These are phyloP conservation scores for Wickerhamiella azymoides DNA, from an alignment of 805 yeast species.

Conservation along the genomic window DNA sequence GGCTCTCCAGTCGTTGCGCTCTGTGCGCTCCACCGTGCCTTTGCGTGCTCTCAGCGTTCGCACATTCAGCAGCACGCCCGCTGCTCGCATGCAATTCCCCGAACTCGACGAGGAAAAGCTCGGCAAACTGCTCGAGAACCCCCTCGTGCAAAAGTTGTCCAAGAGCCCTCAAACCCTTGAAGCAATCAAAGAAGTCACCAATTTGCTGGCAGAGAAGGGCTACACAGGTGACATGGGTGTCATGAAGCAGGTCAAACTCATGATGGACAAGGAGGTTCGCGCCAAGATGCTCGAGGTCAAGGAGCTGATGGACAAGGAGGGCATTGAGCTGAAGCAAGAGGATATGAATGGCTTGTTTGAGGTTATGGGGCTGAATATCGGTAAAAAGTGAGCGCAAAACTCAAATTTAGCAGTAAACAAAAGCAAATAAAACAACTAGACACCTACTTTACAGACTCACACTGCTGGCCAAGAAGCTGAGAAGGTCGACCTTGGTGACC, in stretches of 20 bases:
- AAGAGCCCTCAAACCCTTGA: conserved; percentile 17
- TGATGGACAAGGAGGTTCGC: conserved; percentile 21
- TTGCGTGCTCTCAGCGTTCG: too few relatives aligned
- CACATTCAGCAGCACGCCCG: background rate
- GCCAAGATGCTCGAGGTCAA: conserved; percentile 17
- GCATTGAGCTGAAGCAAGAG: conserved; percentile 15
- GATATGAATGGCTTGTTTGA: conserved; percentile 14
- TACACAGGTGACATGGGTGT: conserved; percentile 14
- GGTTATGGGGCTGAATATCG: conserved; percentile 9
- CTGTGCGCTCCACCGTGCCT: background rate
- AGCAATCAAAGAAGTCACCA: conserved; percentile 14
- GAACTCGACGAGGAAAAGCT: conserved; percentile 12
- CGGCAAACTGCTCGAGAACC: conserved; percentile 11
- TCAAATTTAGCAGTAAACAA: too few relatives aligned
- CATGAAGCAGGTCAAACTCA: conserved; percentile 19
- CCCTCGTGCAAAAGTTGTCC: conserved; percentile 14
- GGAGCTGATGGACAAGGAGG: conserved; percentile 14
- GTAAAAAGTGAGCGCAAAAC: too few relatives aligned
- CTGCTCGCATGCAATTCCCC: conserved; percentile 6
- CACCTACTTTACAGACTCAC: too few relatives aligned
- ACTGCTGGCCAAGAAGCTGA: conserved; percentile 31
- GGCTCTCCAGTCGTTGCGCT: background rate
- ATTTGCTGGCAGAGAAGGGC: conserved; percentile 18
- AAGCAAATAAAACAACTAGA: background rate
- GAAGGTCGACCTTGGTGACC: conserved; percentile 76